Base-by-base conservation (phyloP, 2,329 filamentous ascomycete genomes). In the Curvularia sp. region DNA sequence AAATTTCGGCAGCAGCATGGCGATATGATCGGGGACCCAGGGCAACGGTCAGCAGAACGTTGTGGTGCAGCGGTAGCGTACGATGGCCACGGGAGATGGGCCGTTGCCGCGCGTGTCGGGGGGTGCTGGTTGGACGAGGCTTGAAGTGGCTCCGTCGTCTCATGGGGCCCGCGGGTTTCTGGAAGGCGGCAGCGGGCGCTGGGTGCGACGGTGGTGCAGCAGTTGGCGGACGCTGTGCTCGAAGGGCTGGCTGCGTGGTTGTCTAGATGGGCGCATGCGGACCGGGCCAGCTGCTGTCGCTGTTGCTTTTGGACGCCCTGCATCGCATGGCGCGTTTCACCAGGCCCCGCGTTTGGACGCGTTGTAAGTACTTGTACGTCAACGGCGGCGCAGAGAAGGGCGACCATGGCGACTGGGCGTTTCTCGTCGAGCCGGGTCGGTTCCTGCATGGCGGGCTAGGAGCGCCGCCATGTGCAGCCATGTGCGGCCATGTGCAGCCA, bases 241-340 rank as follows among this genome's bases (percentile, higher is more conserved):
- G 58, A 60, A 56, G 38, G 49, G 57, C 57, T 8, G 48, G 64
- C 63, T 28, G 50, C 24, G 28, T 31, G 9, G 28, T 55, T 28
- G 41, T 49, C 55, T 8, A 2, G 8, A 31, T 31, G 28, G 9
- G 28, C 9, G 28, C 30, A 51, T 57, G 57, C 57, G 44, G 62
- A 48, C 59, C 60, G 57, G 55, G 39, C 12, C 12, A 66, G 65
- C 57, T 64, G 58, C 50, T 61, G 62, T 68, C 54, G 63, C 49
- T 54, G 49, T 33, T 64, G 53, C 26, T 62, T 53, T 53, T 38
- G 50, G 53, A 24, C 48, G 49, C 49, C 49, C 55, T 60, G 65
- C 63, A 53, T 56, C 42, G 61, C 62, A 63, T 65, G 61, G 68
- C 62, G 62, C 55, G 68, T 69, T 70, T 67, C 66, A 69, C 47